These are phyloP conservation scores for Jasminum sambac DNA, from an alignment of 257 asterid species.

Conservation along the genomic window DNA sequence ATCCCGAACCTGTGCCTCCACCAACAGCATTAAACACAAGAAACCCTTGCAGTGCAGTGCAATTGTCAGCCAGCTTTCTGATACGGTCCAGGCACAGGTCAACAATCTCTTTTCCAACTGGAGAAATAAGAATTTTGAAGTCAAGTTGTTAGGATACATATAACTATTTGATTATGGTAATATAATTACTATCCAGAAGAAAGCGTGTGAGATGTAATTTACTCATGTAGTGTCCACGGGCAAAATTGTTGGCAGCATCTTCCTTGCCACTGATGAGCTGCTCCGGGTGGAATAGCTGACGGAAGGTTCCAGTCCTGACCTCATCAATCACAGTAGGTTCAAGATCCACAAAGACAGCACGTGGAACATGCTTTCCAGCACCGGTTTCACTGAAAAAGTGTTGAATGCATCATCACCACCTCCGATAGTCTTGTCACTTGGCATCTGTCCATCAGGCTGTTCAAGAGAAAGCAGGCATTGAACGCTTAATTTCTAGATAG, in stretches of 20 bases:
- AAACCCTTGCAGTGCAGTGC: slow-evolving; percentile 49
- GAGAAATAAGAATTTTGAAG: neutral
- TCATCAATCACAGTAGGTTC: slow-evolving; percentile 48
- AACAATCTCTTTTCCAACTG: slow-evolving; percentile 46
- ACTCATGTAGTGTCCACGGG: slow-evolving; percentile 49
- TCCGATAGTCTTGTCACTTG: slow-evolving; percentile 38
- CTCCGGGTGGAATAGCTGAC: slow-evolving; percentile 45
- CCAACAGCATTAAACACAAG: slow-evolving; percentile 47
- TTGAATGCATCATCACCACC: slow-evolving; percentile 49
- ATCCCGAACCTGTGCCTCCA: slow-evolving; percentile 48
- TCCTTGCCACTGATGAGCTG: slow-evolving; percentile 46
- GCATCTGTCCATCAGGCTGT: slow-evolving; percentile 50
- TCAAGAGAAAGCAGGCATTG: neutral
- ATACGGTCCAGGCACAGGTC: slow-evolving; percentile 46
- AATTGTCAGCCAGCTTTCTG: slow-evolving; percentile 46
- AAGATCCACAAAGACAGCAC: slow-evolving; percentile 46
- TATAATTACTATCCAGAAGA: neutral
- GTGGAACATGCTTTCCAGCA: slow-evolving; percentile 47
- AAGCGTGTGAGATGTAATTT: neutral
- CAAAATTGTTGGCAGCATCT: slow-evolving; percentile 47
- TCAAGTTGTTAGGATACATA: neutral
- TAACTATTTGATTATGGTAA: neutral
- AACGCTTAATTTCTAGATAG: neutral
- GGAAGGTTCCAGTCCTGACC: slow-evolving; percentile 41
- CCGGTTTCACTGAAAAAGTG: slow-evolving; percentile 50